phyloP scores from a whole-genome alignment of 2,329 filamentous ascomycete genomes.

The Lachnum nothofagi region DNA sequence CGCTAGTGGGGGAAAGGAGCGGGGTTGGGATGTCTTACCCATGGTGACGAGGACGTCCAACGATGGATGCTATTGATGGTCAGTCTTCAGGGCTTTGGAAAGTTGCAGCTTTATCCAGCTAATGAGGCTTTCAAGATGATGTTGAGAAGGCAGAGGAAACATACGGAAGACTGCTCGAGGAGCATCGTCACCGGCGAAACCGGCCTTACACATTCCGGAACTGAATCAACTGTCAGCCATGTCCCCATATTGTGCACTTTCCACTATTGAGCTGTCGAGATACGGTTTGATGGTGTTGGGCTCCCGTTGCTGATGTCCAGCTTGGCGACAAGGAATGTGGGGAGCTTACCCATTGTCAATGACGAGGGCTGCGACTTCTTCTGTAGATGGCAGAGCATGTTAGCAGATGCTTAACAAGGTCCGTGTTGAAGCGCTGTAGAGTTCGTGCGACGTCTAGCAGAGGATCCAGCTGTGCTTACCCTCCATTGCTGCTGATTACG shows the following conservation, averaged over 20 bases:
- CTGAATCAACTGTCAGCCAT: conserved; percentile 45
- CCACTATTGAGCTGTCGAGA: neutral
- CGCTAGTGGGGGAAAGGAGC: conserved; percentile 18
- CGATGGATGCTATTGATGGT: conserved; percentile 76
- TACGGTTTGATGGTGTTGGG: conserved; percentile 5
- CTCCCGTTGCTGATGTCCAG: conserved; percentile 23
- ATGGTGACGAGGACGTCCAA: conserved; percentile 99
- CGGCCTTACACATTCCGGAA: conserved; percentile 99
- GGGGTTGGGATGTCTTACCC: conserved; percentile 62
- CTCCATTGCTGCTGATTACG: conserved; percentile 38
- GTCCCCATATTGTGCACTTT: conserved; percentile 10
- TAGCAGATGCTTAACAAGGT: conserved; percentile 22
- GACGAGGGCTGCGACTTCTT: conserved; percentile 99
- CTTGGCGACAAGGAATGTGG: conserved; percentile 29
- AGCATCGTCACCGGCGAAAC: conserved; percentile 99
- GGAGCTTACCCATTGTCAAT: conserved; percentile 99
- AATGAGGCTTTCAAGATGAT: neutral
- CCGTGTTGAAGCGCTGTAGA: conserved; percentile 17
- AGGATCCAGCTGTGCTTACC: conserved; percentile 31
- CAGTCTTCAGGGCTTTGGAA: conserved; percentile 8
- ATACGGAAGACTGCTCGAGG: conserved; percentile 99
- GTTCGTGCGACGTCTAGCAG: conserved; percentile 1
- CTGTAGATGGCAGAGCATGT: conserved; percentile 47
- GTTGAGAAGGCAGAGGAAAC: conserved; percentile 43
- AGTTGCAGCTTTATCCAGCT: neutral